A percentile compares a stretch with the other conserved stretches of the same genome.
These are phyloP conservation scores for Saccharomycopsis sp. DNA, from an alignment of 805 yeast genomes.

Conservation along the genomic window DNA sequence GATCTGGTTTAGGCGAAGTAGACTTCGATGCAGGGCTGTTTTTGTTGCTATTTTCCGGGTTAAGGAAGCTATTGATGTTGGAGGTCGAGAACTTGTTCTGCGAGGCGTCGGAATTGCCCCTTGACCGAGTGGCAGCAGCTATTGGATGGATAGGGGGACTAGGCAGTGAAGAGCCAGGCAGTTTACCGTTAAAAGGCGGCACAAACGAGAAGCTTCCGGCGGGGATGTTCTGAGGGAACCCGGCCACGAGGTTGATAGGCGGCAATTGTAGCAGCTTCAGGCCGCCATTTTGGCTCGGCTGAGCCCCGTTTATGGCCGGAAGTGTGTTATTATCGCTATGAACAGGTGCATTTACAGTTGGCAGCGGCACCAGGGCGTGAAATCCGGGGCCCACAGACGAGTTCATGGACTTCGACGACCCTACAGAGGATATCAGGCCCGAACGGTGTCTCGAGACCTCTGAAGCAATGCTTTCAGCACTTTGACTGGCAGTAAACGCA, in stretches of 20 bases:
- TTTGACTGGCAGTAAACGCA: too few relatives aligned
- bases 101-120: neutral
- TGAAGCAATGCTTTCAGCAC: too few relatives aligned
- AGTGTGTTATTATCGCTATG: too few relatives aligned
- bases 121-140: neutral
- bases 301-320: neutral
- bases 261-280: neutral
- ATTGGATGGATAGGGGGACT: neutral
- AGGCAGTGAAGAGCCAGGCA: neutral
- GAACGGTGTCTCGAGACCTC: too few relatives aligned
- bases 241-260: neutral
- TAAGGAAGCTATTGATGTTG: neutral
- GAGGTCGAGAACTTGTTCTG: neutral
- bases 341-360: too few relatives aligned
- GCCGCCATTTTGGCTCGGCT: neutral
- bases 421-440: too few relatives aligned
- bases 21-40: slow-evolving; percentile 6
- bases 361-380: too few relatives aligned
- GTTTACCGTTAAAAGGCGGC: too few relatives aligned
- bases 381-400: too few relatives aligned
- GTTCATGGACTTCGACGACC: too few relatives aligned
- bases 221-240: too few relatives aligned
- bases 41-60: slow-evolving; percentile 2
- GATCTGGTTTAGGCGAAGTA: slow-evolving; percentile 22
- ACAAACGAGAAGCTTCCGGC: too few relatives aligned